Base-by-base conservation (phyloP, 169 alveolate genomes). In the Theileria sp. region DNA sequence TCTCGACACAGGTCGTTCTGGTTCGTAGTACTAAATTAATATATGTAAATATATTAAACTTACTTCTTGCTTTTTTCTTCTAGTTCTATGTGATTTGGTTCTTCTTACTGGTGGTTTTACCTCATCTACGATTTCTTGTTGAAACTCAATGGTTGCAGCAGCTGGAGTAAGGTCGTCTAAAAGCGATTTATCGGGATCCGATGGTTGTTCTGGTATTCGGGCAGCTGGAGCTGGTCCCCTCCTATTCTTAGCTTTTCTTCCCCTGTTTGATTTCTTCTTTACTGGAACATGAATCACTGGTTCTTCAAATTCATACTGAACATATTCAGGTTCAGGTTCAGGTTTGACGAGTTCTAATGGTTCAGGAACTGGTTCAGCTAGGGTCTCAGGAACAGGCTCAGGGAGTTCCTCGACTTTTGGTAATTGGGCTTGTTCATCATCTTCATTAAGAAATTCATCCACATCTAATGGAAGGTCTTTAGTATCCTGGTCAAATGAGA, bases 61-160 rank as follows among this genome's bases (percentile, higher is more conserved):
- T 66, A 66, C 79, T 26, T 71, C 79, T 71, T 71, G 79, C 56
- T 13, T 71, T 38, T 71, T 71, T 17, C 54, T 71, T 71, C 79
- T n/a, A 9, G 75, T 19, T 26, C 68, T 44, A 36, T 71, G 79
- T 6, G 79, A 71, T 36, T 71, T 71, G 28, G 70, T 5, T 12
- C 79, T 50, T 36, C 56, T 71, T 7, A 19, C 79, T 7, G 79
- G 23, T 54, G 34, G 49, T 26, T 71, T 71, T 1, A 32, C 75
- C 23, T 50, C 79, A 21, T 71, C 79, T 1, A 71, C n/a, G 44
- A 19, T 36, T 26, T 58, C 79, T 19, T 9, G 79, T 23, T 58
- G 62, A 44, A 0, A 7, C 3, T 44, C 54, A 44, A 44, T 44
- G 54, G 54, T 4, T 61, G n/a, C 44, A 9, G 32, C 54, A 5